Evolutionary conservation across 2,329 filamentous ascomycete species (phyloP).

Genomic region (Corinectria fuckeliana): DNA sequence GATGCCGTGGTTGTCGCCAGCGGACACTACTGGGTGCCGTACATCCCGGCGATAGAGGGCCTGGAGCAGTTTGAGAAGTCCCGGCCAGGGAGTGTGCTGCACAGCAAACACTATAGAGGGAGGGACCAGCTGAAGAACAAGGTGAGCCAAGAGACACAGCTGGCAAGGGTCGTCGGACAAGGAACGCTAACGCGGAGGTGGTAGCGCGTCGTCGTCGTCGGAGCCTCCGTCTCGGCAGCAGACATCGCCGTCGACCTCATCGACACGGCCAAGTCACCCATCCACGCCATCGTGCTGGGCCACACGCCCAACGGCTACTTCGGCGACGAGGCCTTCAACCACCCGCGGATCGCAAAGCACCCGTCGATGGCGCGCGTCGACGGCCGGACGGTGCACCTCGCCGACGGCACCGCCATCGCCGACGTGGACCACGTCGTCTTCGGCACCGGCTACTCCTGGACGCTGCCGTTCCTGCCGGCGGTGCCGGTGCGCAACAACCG

Average conservation of each 20-base stretch:
- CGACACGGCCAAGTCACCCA: slow-evolving; percentile 52
- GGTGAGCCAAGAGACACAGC: slow-evolving; percentile 38
- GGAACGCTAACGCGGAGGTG: slow-evolving; percentile 3
- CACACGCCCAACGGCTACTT: slow-evolving; percentile 60
- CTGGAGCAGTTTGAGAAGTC: slow-evolving; percentile 53
- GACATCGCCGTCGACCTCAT: slow-evolving; percentile 64
- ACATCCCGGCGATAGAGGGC: slow-evolving; percentile 56
- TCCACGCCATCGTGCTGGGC: slow-evolving; percentile 58
- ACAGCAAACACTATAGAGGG: slow-evolving; percentile 61
- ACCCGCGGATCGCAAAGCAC: slow-evolving; percentile 56
- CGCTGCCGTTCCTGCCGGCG: slow-evolving; percentile 63
- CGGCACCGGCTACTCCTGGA: slow-evolving; percentile 71
- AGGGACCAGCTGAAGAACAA: slow-evolving; percentile 52
- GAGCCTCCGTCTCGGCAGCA: slow-evolving; percentile 68
- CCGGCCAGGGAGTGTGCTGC: slow-evolving; percentile 56
- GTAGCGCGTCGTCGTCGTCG: slow-evolving; percentile 65
- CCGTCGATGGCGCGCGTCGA: slow-evolving; percentile 56
- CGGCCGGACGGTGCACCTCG: slow-evolving; percentile 58
- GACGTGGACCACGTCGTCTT: slow-evolving; percentile 69
- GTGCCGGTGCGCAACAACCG: slow-evolving; percentile 61
- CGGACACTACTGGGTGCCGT: slow-evolving; percentile 66
- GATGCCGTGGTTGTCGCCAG: slow-evolving; percentile 66
- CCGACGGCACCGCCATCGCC: slow-evolving; percentile 57
- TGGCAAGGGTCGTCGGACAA: too few relatives aligned
- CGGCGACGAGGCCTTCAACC: slow-evolving; percentile 64